Base-by-base conservation (phyloP, 2,329 filamentous ascomycete genomes). In the Anisogramma anomala region DNA sequence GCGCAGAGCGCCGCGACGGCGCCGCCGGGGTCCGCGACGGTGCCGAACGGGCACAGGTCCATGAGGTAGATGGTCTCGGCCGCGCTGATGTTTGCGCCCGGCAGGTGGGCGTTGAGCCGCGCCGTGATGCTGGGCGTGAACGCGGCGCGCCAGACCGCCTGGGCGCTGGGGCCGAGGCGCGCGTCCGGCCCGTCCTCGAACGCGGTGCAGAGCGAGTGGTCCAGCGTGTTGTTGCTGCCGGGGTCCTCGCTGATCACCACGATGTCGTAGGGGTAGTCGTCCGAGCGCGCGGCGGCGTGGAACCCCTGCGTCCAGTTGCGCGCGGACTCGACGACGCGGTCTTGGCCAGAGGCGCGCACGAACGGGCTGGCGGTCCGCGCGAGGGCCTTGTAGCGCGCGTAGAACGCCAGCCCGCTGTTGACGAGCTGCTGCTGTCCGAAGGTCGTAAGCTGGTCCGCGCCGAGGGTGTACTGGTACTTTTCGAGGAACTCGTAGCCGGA, bases 41-140 rank as follows among this genome's bases (percentile, higher is more conserved):
- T 89, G 50, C 82, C 72, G 62, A 86, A 94, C 0, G 88, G 80
- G 54, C 88, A 95, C 46, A 94, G 67, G 52, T 94, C 86, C 86
- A 95, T 94, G 25, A 95, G 57, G 43, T 71, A 73, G 42, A 87
- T 65, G 1, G 78, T 74, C 25, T 89, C 78, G 1, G 64, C 54
- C 10, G 67, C 55, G 3, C 71, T 74, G 31, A 94, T 58, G 46
- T 82, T 76, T 4, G 74, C 78, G 2, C 82, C 82, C 0, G 70
- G 71, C 0, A 95, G 67, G 46, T 80, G 74, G 11, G 62, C 52
- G 55, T 88, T 86, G 30, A 94, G 61, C 6, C 84, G 76, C 2
- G 68, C 59, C n/a, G 72, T 70, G 49, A 94, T 84, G 0, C 74
- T 60, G 0, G 77, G 74, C 1, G 77, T 67, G 55, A 91, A 93